phyloP scores from a whole-genome alignment of 257 asterid species.

The Primulina eburnea region DNA sequence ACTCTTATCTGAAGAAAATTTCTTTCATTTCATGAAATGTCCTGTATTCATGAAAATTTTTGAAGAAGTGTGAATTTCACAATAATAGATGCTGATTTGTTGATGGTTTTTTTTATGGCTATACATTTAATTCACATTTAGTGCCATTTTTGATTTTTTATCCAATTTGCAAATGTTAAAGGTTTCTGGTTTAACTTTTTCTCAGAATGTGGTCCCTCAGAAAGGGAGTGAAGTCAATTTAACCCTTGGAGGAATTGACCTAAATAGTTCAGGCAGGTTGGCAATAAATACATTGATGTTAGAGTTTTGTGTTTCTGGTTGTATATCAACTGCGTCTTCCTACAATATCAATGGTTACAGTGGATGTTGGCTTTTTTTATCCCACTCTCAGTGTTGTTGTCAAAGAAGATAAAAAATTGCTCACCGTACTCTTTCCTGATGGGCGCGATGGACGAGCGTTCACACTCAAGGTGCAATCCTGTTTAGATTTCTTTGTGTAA shows the following conservation, averaged over 20 bases:
- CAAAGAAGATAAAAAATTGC: slow-evolving; percentile 92
- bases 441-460: slow-evolving; percentile 97
- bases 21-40: slow-evolving; percentile 3
- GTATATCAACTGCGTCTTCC: background rate
- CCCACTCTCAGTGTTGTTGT: slow-evolving; percentile 79
- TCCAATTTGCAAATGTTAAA: slow-evolving; percentile 15
- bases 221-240: slow-evolving; percentile 84
- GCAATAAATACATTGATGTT: slow-evolving; percentile 29
- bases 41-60: slow-evolving; percentile 10
- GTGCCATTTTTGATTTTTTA: background rate
- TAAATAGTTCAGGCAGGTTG: slow-evolving; percentile 99
- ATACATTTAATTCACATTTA: slow-evolving; percentile 3
- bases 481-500: slow-evolving; percentile 16
- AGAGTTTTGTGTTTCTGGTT: slow-evolving; percentile 13
- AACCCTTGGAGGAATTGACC: slow-evolving; percentile 99
- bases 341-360: slow-evolving; percentile 13
- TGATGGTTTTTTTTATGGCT: background rate
- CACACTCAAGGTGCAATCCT: slow-evolving; percentile 78
- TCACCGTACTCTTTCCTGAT: slow-evolving; percentile 90
- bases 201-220: slow-evolving; percentile 72
- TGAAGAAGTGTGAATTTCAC: background rate
- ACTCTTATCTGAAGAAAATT: background rate
- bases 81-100: background rate
- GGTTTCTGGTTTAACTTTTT: slow-evolving; percentile 19
- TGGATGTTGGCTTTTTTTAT: slow-evolving; percentile 23